Base-by-base conservation (phyloP, 1,139 yeast genomes). In the Geotrichum fermentans region DNA sequence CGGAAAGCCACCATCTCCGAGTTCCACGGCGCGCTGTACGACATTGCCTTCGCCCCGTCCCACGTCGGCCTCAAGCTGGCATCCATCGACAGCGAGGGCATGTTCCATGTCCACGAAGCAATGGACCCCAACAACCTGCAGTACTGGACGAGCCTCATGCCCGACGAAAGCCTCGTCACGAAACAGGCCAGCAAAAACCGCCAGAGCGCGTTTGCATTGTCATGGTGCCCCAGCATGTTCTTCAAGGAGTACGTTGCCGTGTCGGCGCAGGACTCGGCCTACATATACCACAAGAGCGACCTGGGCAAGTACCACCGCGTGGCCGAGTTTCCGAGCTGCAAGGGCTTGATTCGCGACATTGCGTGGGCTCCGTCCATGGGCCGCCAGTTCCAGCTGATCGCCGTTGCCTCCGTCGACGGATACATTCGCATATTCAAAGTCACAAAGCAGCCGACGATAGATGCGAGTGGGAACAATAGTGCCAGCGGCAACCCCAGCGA, bases 351-450 rank as follows among this genome's bases (percentile, higher is more conserved):
- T 40, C 73, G 97, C 57, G 86, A 92, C 34, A 89, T 92, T 7
- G 78, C 94, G 42, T 92, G 98, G 98, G 98, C 97, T 0, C 97
- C 97, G 5, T 82, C 95, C 0, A 87, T 90, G 84, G 98, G 97
- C 1, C 73, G 96, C 56, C 81, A 83, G 53, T 86, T 81, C 64
- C 96, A 92, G 60, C 70, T 89, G 46, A 75, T 92, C 41, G 98
- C 98, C 0, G 90, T 97, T 0, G 98, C 95, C 2, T 88, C 96
- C 63, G 89, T 89, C 65, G 98, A 92, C 65, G 98, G 97, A 0
- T 81, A 73, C 61, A 90, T 92, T 17, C 76, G 97, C 48, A 83
- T 92, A 2, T 90, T 83, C 72, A 86, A 84, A 65, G 74, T 89
- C 75, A 43, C 72, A 85, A 66, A 64, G 57, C 51, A 58, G 17